Evolutionary conservation across 805 yeast species (phyloP).

Genomic region (Priceomyces haplophilus): DNA sequence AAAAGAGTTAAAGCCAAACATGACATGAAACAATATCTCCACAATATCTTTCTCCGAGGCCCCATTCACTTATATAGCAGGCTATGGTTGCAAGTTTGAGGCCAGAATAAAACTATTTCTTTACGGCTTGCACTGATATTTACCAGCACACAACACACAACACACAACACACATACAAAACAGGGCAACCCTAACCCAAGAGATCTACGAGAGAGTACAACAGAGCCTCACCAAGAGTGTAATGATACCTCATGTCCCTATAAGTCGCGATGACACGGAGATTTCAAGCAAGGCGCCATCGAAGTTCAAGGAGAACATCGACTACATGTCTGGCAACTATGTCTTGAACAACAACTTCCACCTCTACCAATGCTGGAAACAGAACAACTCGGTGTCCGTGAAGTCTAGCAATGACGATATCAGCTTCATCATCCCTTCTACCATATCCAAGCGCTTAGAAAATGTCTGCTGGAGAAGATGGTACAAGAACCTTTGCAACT

Average conservation of each 20-base stretch:
- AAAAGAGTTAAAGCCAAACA: constrained; percentile 3
- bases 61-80: not conserved
- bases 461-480: constrained; percentile 42
- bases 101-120: too few species aligned
- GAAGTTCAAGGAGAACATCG: constrained; percentile 24
- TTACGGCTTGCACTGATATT: too few species aligned
- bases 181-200: too few species aligned
- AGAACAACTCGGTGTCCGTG: constrained; percentile 16
- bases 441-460: constrained; percentile 25
- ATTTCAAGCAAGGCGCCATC: constrained; percentile 2
- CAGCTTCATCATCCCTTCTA: constrained; percentile 17
- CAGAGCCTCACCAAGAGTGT: not conserved
- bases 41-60: not conserved
- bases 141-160: too few species aligned
- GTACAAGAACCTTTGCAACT: constrained; percentile 26
- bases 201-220: too few species aligned
- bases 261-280: constrained; percentile 6
- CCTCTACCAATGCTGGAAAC: constrained; percentile 25
- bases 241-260: not conserved
- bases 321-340: constrained; percentile 22
- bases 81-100: not conserved
- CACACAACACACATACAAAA: too few species aligned
- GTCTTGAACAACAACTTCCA: constrained; percentile 12
- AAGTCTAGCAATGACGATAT: constrained; percentile 18
- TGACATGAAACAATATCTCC: not conserved